Evolutionary conservation across 164 flowering plant species (phyloP), one percentile per base, ranked within the genome.

Genomic region (Tetracentron sinense): DNA sequence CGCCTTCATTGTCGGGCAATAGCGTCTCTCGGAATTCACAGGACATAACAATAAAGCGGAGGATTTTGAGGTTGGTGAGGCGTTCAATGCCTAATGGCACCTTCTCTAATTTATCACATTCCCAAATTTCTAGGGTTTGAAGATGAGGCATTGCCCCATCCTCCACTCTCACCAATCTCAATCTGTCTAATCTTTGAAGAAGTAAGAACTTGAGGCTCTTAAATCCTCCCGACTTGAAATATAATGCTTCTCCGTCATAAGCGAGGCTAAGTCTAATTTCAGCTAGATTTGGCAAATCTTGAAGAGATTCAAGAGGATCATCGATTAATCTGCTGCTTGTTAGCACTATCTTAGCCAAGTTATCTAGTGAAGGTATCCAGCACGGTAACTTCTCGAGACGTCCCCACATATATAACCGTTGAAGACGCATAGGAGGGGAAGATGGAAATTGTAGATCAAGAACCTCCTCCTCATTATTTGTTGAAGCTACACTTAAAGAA

Each of bases 341-440:
- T 6, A 66, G 6, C 15, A 27, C 0, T 30, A 61, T 5, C 10
- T 16, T 47, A 42, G 25, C 47, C 7, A 68, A 28, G 50, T 61
- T 31, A 1, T 31, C 5, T 17, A 61, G 61, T 3, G 17, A 12
- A 2, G 54, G 2, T n/a, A 55, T 61, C 64, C 64, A 67, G 10
- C 33, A 16, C 4, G 44, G 44, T 38, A 38, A 38, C 44, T 4
- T 38, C 44, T 38, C 44, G 2, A 38, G 14, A 4, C 29, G 22
- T 3, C 54, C 64, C 6, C 22, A 22, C 17, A 67, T 14, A 20
- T 44, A 17, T 14, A 67, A 16, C 0, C 30, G 22, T 27, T 23
- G 51, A 17, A 56, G 61, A 31, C 14, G 17, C n/a, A 10, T 48
- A 1, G 57, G 62, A 7, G 72, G 61, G 22, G 71, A 31, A 10